Evolutionary conservation across 179 eudicot genomes (phyloP), one percentile per base, ranked within the genome.

Genomic region (Drosera spatulata): DNA sequence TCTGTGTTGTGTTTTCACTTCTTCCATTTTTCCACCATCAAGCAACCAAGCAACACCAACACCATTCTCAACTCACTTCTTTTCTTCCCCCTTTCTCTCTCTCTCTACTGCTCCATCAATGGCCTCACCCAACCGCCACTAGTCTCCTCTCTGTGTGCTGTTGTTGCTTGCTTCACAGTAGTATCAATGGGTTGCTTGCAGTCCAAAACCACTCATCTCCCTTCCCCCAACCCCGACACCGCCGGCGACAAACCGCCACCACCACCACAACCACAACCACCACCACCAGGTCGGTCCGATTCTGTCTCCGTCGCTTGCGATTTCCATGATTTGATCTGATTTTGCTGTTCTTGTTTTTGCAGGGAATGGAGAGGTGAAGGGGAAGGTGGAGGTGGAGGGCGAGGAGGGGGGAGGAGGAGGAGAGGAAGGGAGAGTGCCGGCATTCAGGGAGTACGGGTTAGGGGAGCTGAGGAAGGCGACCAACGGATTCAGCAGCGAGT

Each of bases 121-220:
- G 57, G 73, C 61, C 63, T n/a, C 51, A 49, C 13, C 11, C 10
- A 7, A 10, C 51, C 8, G 1, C 51, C 11, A 49, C 45, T 43
- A 43, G 45, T 7, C 45, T 7, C 45, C 45, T 43, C 45, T 7
- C 45, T 43, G 6, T 7, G 6, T 43, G 6, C 45, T 7, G 5
- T n/a, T 51, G 55, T 37, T 51, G 37, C 5, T n/a, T 10, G 3
- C 44, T 7, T 4, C 5, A 10, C 14, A 55, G 9, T 7, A 40
- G 39, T 33, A 44, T 15, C 42, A 14, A 87, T 90, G 95, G 97
- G 97, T 79, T 90, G 97, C 80, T 81, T 87, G 53, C 97, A 87
- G 89, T 90, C 97, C 87, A 90, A 87, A 81, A 90, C 97, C 64
- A 83, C 80, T 49, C 87, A 76, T 69, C 79, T 90, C 53, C 77